A percentile compares a stretch with the other conserved stretches of the same genome.
phyloP scores from a whole-genome alignment of 371 early-diverging fungal genomes.

The Amoeboaphelidium occidentale region DNA sequence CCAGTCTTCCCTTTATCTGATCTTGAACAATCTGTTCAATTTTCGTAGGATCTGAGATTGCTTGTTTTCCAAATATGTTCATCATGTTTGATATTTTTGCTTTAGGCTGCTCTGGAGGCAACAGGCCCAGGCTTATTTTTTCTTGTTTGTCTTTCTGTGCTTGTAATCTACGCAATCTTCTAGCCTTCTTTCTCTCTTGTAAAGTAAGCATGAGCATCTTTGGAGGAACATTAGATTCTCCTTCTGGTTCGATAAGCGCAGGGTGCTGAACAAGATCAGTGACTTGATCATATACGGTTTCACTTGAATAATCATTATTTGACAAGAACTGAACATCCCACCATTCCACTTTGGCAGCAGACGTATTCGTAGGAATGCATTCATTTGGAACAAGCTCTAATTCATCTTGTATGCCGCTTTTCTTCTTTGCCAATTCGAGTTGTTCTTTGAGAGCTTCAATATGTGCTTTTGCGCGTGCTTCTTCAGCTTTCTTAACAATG shows the following conservation, averaged over 20 bases:
- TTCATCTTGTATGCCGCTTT: not conserved
- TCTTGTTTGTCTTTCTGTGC: conserved; percentile 75
- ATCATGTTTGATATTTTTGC: conserved; percentile 77
- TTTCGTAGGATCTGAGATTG: conserved; percentile 75
- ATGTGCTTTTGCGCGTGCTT: not conserved
- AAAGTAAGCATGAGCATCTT: conserved; percentile 59
- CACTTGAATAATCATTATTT: not conserved
- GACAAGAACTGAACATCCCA: conserved; percentile 60
- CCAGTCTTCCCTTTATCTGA: conserved; percentile 57
- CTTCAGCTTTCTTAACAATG: not conserved
- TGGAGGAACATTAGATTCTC: conserved; percentile 29
- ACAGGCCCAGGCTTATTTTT: conserved; percentile 68
- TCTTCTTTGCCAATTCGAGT: not conserved
- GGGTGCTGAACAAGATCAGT: conserved; percentile 77
- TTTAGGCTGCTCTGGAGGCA: conserved; percentile 78
- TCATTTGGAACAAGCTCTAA: not conserved
- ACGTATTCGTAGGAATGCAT: not conserved
- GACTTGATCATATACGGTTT: conserved; percentile 18
- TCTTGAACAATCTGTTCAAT: conserved; percentile 64
- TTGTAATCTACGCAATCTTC: conserved; percentile 65
- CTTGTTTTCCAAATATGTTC: conserved; percentile 69
- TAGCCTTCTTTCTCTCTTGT: conserved; percentile 62
- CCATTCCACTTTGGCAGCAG: conserved; percentile 52
- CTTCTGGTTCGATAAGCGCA: conserved; percentile 57
- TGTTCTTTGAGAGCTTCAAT: not conserved